These are phyloP conservation scores for Ophiognomonia clavigignenti-juglandacearum DNA, from an alignment of 2,329 filamentous ascomycete species.

Conservation along the genomic window DNA sequence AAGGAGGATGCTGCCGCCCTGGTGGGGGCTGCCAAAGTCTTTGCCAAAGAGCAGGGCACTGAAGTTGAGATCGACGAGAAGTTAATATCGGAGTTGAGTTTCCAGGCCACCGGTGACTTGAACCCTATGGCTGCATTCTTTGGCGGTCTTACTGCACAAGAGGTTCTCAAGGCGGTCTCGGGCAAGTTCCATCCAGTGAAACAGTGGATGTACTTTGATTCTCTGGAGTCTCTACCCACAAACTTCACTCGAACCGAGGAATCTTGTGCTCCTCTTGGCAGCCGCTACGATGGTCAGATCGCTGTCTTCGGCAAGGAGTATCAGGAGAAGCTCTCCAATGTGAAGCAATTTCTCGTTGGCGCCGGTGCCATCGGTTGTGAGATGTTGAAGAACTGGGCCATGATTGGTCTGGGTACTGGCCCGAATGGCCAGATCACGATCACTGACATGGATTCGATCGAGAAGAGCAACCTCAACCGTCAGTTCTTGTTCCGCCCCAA, in stretches of 20 bases:
- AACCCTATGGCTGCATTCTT: conserved; percentile 93
- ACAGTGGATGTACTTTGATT: conserved; percentile 97
- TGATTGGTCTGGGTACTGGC: conserved; percentile 91
- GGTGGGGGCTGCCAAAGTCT: conserved; percentile 66
- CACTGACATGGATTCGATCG: conserved; percentile 97
- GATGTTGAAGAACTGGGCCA: conserved; percentile 99
- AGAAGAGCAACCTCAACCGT: conserved; percentile 97
- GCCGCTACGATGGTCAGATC: conserved; percentile 94
- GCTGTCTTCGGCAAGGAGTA: conserved; percentile 91
- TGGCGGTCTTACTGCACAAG: conserved; percentile 87
- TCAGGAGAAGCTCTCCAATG: conserved; percentile 87
- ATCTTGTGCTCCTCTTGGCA: conserved; percentile 77
- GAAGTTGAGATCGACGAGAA: conserved; percentile 89
- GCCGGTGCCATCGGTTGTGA: conserved; percentile 97
- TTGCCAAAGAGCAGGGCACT: conserved; percentile 69
- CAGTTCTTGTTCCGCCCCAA: conserved; percentile 93
- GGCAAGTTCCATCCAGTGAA: conserved; percentile 96
- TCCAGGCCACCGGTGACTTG: conserved; percentile 87
- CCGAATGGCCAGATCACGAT: conserved; percentile 85
- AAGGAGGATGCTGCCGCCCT: conserved; percentile 78
- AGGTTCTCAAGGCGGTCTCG: conserved; percentile 93
- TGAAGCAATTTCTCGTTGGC: conserved; percentile 91
- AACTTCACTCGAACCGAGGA: conserved; percentile 74
- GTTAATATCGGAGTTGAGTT: conserved; percentile 86
- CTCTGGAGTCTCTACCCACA: conserved; percentile 86